phyloP scores from a whole-genome alignment of 768 basidiomycete species.

The Russula virescens region DNA sequence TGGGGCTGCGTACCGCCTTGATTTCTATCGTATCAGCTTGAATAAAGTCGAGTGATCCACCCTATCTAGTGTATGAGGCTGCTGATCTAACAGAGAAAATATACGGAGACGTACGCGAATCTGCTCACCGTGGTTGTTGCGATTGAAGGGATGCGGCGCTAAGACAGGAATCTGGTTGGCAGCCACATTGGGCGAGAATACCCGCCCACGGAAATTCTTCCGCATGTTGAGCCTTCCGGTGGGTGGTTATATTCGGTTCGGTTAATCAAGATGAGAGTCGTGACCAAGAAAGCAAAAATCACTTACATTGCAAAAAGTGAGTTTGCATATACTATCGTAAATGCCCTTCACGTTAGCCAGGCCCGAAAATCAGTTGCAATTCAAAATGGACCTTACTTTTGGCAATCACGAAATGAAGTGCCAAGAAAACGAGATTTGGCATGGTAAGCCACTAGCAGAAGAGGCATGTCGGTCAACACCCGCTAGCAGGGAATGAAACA shows the following conservation, averaged over 20 bases:
- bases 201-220: slow-evolving; percentile 14
- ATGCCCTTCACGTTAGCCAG: not conserved
- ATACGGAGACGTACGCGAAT: not conserved
- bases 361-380: not conserved
- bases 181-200: not conserved
- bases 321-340: slow-evolving; percentile 21
- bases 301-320: slow-evolving; percentile 25
- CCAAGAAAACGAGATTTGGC: slow-evolving; percentile 24
- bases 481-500: not conserved
- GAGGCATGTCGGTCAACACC: not conserved
- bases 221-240: slow-evolving; percentile 24
- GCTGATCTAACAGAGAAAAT: too few species aligned
- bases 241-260: not conserved
- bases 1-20: not conserved
- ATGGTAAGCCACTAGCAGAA: slow-evolving; percentile 20
- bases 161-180: slow-evolving; percentile 11
- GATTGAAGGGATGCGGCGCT: slow-evolving; percentile 14
- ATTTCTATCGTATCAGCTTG: not conserved
- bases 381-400: slow-evolving; percentile 17
- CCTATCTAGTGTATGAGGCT: not conserved
- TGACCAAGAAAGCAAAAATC: not conserved
- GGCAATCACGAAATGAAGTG: slow-evolving; percentile 23
- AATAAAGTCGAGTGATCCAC: not conserved
- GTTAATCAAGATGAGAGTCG: not conserved
- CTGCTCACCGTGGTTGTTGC: not conserved